Percentiles rank a stretch among this genome's conserved stretches.
Conservation (phyloP, 768 basidiomycete genomes). For the Fomitopsis serialis region DNA sequence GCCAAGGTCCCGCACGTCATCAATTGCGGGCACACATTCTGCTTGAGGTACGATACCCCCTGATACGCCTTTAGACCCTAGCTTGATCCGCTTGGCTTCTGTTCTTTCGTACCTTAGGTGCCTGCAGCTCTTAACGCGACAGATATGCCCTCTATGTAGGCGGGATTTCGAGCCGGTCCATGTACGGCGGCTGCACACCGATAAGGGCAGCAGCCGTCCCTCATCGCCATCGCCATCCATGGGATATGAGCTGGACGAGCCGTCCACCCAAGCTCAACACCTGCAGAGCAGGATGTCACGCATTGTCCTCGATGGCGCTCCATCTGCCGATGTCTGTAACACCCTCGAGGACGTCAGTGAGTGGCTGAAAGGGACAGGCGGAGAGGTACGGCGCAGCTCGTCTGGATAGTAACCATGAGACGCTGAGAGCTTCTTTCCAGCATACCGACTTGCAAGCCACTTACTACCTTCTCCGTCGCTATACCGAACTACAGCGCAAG, state of each 20-base stretch:
- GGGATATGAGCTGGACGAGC: slow-evolving; percentile 10
- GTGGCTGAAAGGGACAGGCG: slow-evolving; percentile 16
- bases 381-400: slow-evolving; percentile 13
- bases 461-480: slow-evolving; percentile 16
- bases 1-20: slow-evolving; percentile 58
- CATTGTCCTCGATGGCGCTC: slow-evolving; percentile 50
- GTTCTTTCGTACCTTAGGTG: slow-evolving; percentile 43
- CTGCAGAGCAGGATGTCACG: slow-evolving; percentile 49
- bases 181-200: slow-evolving; percentile 55
- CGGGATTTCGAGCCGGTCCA: slow-evolving; percentile 40
- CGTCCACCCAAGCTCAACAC: slow-evolving; percentile 37
- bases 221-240: slow-evolving; percentile 7
- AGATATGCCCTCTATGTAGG: slow-evolving; percentile 63
- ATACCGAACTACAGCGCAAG: slow-evolving; percentile 13
- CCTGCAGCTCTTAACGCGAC: slow-evolving; percentile 42
- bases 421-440: slow-evolving; percentile 4
- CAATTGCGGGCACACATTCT: slow-evolving; percentile 71
- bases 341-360: slow-evolving; percentile 16
- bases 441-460: slow-evolving; percentile 20
- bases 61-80: slow-evolving; percentile 1
- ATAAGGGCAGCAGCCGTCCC: slow-evolving; percentile 34
- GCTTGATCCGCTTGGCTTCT: background rate
- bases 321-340: slow-evolving; percentile 12
- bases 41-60: slow-evolving; percentile 16
- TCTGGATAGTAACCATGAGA: background rate